Base-by-base conservation (phyloP, 176 grass and related monocot species). In the Triticum urartu region DNA sequence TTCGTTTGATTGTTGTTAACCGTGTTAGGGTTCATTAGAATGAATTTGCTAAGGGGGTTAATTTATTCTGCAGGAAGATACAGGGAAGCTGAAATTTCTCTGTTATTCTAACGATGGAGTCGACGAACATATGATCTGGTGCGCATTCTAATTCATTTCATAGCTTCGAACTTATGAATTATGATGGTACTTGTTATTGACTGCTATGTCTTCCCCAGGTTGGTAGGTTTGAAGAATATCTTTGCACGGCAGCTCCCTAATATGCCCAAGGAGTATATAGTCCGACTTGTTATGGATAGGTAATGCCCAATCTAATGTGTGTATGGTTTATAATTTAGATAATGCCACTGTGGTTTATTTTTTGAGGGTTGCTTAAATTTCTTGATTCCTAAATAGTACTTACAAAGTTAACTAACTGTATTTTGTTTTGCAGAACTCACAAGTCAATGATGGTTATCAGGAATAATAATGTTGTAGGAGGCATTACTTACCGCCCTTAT, bases 391-490 rank as follows among this genome's bases (percentile, higher is more conserved):
- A 26, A 52, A 14, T 75, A 50, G 9, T 87, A 45, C 39, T 38
- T 68, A 77, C 33, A 59, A 26, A 24, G 34, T 36, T 60, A 73
- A 68, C 30, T 77, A 72, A 45, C 32, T 80, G 59, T 81, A 15
- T 56, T 42, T 64, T 81, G 7, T 87, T 74, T 80, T 78, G 59
- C 86, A 99, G 97, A 93, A 99, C 89, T 77, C 97, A 99, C 87
- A 99, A 99, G 84, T 99, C 97, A 81, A 97, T 99, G 97, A 97
- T 99, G 97, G 97, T 97, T 88, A 99, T 99, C 64, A 89, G 97
- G 80, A 93, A 99, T 89, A 96, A 99, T 81, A 86, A 87, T 82
- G 97, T 99, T 10, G 97, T 99, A 65, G 97, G 97, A 78, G 94
- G 97, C 64, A 99, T 99, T 89, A 99, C 97, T 50, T 99, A 99